phyloP scores from a whole-genome alignment of 2,329 filamentous ascomycete genomes.

The Fusarium mangiferae region DNA sequence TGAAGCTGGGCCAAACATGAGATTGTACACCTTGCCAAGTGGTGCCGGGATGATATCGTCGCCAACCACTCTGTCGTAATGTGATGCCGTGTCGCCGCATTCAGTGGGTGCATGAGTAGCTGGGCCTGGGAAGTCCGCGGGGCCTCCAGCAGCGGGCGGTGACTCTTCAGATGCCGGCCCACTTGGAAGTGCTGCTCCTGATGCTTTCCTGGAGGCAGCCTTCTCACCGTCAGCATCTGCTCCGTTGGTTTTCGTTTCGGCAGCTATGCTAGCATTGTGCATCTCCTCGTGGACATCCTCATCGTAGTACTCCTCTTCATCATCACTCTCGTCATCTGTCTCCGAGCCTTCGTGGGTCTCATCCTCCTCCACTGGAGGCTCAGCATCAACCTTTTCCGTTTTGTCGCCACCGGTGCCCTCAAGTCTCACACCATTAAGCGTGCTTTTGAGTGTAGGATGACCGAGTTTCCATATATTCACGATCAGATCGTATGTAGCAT shows the following conservation, averaged over 20 bases:
- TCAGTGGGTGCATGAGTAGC: conserved; percentile 83
- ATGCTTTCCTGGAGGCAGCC: conserved; percentile 76
- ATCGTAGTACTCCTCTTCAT: conserved; percentile 69
- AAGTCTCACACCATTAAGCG: conserved; percentile 85
- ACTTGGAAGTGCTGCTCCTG: conserved; percentile 61
- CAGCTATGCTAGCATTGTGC: conserved; percentile 74
- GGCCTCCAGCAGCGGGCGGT: conserved; percentile 53
- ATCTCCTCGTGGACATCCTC: conserved; percentile 83
- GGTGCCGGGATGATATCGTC: conserved; percentile 90
- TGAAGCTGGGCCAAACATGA: conserved; percentile 87
- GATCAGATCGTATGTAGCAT: conserved; percentile 96
- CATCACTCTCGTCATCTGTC: conserved; percentile 72
- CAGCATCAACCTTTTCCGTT: conserved; percentile 80
- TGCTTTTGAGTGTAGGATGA: conserved; percentile 90
- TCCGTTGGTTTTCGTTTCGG: conserved; percentile 52
- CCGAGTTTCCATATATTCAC: conserved; percentile 99
- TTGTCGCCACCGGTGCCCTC: conserved; percentile 88
- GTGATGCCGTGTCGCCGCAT: conserved; percentile 79
- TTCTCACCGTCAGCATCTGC: conserved; percentile 69
- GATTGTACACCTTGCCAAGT: conserved; percentile 87
- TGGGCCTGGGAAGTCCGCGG: conserved; percentile 84
- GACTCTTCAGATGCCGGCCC: conserved; percentile 59
- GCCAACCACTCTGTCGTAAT: conserved; percentile 86
- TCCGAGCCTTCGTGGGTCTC: conserved; percentile 64
- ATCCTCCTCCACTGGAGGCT: conserved; percentile 49